Evolutionary conservation across 768 basidiomycete species (phyloP).

Genomic region (Peribolospora kevripleyi): DNA sequence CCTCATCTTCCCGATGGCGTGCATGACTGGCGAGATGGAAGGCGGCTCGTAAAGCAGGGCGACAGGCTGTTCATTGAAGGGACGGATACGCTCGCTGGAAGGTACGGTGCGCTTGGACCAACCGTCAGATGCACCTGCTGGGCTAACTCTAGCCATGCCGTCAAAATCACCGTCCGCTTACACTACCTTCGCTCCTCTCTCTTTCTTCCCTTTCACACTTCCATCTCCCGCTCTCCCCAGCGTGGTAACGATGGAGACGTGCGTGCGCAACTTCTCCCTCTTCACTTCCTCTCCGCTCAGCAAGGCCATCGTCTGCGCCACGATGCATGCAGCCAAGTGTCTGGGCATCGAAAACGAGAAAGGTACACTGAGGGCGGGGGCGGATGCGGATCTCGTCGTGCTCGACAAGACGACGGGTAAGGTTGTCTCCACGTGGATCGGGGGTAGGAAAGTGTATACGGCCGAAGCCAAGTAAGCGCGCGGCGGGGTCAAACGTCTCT

Average conservation of each 20-base stretch:
- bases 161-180: slow-evolving; percentile 2
- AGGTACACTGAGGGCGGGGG: slow-evolving; percentile 56
- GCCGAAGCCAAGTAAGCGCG: too few species aligned
- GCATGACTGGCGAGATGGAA: slow-evolving; percentile 69
- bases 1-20: slow-evolving; percentile 59
- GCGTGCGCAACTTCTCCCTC: slow-evolving; percentile 56
- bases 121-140: too few species aligned
- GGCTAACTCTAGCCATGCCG: not conserved
- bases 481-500: too few species aligned
- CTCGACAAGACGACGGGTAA: slow-evolving; percentile 37
- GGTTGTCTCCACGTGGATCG: slow-evolving; percentile 50
- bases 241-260: slow-evolving; percentile 59
- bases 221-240: slow-evolving; percentile 19
- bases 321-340: slow-evolving; percentile 62
- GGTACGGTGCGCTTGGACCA: slow-evolving; percentile 24
- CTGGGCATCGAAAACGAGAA: slow-evolving; percentile 55
- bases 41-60: slow-evolving; percentile 55
- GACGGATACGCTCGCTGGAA: slow-evolving; percentile 68
- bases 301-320: slow-evolving; percentile 65
- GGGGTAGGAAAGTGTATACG: too few species aligned
- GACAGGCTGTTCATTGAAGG: slow-evolving; percentile 58
- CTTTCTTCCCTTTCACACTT: not conserved
- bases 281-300: slow-evolving; percentile 66
- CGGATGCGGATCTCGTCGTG: slow-evolving; percentile 62
- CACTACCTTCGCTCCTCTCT: not conserved